Evolutionary conservation across 2,329 filamentous ascomycete species (phyloP), one percentile per base, ranked within the genome.

Genomic region (Ceratocystis cacaofunesta): DNA sequence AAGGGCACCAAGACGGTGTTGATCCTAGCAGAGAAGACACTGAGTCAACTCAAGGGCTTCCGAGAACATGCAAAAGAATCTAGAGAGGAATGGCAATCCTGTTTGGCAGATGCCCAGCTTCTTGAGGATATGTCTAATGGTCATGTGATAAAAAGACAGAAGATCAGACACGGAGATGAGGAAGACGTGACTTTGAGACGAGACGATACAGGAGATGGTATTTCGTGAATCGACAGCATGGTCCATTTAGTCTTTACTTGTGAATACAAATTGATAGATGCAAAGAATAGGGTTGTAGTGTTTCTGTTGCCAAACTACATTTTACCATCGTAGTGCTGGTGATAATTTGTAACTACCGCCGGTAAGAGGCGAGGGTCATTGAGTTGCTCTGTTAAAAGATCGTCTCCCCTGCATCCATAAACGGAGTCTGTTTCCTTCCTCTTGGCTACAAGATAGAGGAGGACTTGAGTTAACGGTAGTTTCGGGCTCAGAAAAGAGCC

Each of bases 381-480:
- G 80, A 84, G 79, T 76, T 75, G 46, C 61, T 65, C 50, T 75
- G 48, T 50, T 22, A 19, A 50, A 50, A 52, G 73, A 74, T 78
- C n/a, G 44, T 82, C 82, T 87, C 78, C 78, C 82, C 81, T 83
- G 83, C 82, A 85, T 87, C 85, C 85, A 87, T 85, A 85, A 84
- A 75, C 83, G 83, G 83, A 80, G 83, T 84, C 74, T 63, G 43
- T 65, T 63, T 36, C 63, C 64, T 78, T 78, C 68, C 73, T 87
- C 84, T 85, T 72, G 84, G 80, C 78, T 82, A 85, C 82, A 85
- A 82, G 83, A 87, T 87, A 87, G 85, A 86, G 84, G 82, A 82
- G 78, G 78, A 83, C 83, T 84, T 80, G 82, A 85, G 75, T 75
- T 77, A 77, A 76, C 75, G 77, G 74, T 36, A 60, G 50, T 48